Base-by-base conservation (phyloP, 768 basidiomycete species). In the Boletellus ananas region DNA sequence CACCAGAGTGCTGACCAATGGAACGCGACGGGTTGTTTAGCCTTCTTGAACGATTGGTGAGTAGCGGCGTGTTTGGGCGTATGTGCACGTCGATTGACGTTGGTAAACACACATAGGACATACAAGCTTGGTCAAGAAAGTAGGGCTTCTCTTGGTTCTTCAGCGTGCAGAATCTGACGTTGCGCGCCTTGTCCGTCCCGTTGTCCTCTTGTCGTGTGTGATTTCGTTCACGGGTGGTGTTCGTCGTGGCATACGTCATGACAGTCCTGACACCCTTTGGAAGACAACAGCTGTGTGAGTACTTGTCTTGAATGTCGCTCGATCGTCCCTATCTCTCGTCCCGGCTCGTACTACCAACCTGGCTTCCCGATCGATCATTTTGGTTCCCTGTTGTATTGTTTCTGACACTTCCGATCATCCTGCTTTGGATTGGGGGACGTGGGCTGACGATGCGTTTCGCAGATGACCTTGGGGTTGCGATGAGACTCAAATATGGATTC, bases 111-210 rank as follows among this genome's bases (percentile, higher is more conserved):
- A 12, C 39, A 54, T 54, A 90, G 90, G 94, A 84, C 86, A 6
- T 94, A 92, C 69, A 88, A 89, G 58, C 80, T 97, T 3, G 94
- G 94, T 13, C 84, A 85, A 72, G 94, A 96, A 72, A 72, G 87
- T 88, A 56, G 14, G 67, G 1, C 29, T 13, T 38, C 27, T 33
- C 18, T 34, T 34, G 1, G 34, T 18, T 23, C n/a, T 23, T 34
- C 1, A 2, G 6, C 31, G 17, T 17, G 45, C 14, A 21, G 33
- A 3, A 0, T 6, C 48, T 60, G 35, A 57, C 47, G 9, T 40
- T 27, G 4, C 11, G 18, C 29, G 23, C 31, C 27, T 41, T 49
- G n/a, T 29, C 20, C 23, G 25, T 34, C 14, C 2, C 11, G 21
- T 14, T 21, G 10, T 11, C 25, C 16, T 27, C 34, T 27, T 27